These are phyloP conservation scores for Lentinula guzmanii DNA, from an alignment of 768 basidiomycete species.

Conservation along the genomic window DNA sequence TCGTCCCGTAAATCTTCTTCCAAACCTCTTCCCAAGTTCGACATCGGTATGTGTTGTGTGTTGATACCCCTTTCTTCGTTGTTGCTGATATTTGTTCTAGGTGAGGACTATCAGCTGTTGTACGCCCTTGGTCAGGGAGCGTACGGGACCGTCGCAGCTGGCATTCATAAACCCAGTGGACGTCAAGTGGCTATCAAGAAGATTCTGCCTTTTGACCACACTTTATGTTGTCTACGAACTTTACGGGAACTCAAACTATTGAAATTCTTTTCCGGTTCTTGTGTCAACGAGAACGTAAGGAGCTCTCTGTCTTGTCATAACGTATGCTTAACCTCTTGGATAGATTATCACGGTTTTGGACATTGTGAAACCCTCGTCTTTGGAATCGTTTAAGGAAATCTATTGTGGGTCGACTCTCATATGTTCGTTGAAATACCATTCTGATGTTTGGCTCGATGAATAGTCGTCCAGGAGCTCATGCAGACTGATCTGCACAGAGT, in stretches of 20 bases:
- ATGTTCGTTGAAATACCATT: neutral
- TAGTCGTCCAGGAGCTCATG: conserved; percentile 84
- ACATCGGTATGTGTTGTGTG: conserved; percentile 43
- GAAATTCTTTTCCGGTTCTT: conserved; percentile 77
- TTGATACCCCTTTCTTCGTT: neutral
- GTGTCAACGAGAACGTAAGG: conserved; percentile 74
- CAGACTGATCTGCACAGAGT: conserved; percentile 90
- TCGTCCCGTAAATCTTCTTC: conserved; percentile 49
- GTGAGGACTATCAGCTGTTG: conserved; percentile 68
- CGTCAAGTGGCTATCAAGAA: conserved; percentile 94
- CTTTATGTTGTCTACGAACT: conserved; percentile 85
- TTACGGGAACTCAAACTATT: conserved; percentile 88
- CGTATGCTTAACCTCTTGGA: neutral
- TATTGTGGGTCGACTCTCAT: conserved; percentile 47
- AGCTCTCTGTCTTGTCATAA: neutral
- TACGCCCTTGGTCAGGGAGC: conserved; percentile 81
- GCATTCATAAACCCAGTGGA: conserved; percentile 74
- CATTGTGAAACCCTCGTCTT: conserved; percentile 74
- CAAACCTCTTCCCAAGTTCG: conserved; percentile 70
- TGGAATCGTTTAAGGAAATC: conserved; percentile 81
- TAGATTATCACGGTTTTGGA: conserved; percentile 92
- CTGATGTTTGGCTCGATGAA: neutral
- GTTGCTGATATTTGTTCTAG: conserved; percentile 24
- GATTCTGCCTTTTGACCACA: conserved; percentile 91
- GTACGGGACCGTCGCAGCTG: conserved; percentile 88